A percentile compares a stretch with the other conserved stretches of the same genome.
Conservation (phyloP, 2,329 filamentous ascomycete species). For the Hypomyces rosellus region DNA sequence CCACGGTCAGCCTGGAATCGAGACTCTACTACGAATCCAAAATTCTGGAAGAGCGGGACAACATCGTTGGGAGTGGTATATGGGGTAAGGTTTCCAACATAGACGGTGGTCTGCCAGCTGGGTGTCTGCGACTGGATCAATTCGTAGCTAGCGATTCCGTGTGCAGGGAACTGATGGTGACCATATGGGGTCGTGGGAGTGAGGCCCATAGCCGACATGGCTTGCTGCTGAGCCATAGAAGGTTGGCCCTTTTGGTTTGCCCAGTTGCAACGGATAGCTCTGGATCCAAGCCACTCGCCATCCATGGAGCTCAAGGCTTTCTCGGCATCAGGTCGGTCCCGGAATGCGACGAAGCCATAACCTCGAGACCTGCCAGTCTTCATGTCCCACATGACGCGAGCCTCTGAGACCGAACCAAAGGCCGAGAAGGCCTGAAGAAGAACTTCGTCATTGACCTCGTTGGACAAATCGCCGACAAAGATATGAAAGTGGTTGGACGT, state of each 20-base stretch:
- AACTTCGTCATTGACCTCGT: slow-evolving; percentile 97
- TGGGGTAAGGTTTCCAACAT: slow-evolving; percentile 94
- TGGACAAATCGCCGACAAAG: slow-evolving; percentile 94
- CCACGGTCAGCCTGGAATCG: slow-evolving; percentile 97
- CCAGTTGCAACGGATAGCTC: slow-evolving; percentile 99
- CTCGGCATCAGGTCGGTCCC: slow-evolving; percentile 87
- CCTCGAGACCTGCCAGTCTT: slow-evolving; percentile 96
- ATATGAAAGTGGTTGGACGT: slow-evolving; percentile 99
- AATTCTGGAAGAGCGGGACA: slow-evolving; percentile 97
- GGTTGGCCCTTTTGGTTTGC: slow-evolving; percentile 99
- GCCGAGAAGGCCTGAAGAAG: slow-evolving; percentile 90
- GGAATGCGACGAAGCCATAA: slow-evolving; percentile 96
- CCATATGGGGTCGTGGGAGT: slow-evolving; percentile 94
- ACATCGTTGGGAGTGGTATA: slow-evolving; percentile 97
- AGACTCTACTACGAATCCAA: slow-evolving; percentile 94
- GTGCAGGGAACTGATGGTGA: slow-evolving; percentile 95
- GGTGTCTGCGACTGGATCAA: slow-evolving; percentile 95
- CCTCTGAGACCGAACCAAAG: slow-evolving; percentile 93
- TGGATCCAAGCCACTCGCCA: slow-evolving; percentile 96
- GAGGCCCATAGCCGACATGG: slow-evolving; percentile 96
- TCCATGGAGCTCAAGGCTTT: slow-evolving; percentile 98
- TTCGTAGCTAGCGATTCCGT: slow-evolving; percentile 94
- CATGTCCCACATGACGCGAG: slow-evolving; percentile 99
- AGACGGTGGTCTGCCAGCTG: slow-evolving; percentile 96
- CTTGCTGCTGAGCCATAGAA: slow-evolving; percentile 94